Percentiles rank a stretch among this genome's conserved stretches.
phyloP scores from a whole-genome alignment of 805 yeast species.

The Nematodospora valgi region DNA sequence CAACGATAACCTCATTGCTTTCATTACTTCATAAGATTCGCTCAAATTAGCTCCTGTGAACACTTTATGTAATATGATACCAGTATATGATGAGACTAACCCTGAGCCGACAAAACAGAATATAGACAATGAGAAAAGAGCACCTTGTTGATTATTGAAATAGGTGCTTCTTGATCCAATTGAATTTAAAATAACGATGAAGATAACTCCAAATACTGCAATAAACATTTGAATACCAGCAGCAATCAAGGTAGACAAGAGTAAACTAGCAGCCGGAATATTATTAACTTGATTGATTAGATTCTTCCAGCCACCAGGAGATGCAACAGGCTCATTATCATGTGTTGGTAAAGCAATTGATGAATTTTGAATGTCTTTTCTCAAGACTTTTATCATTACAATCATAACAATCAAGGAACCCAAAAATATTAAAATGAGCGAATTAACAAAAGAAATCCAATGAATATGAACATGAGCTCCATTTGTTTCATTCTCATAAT shows the following conservation, averaged over 20 bases:
- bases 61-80: constrained; percentile 59
- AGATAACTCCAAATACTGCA: constrained; percentile 58
- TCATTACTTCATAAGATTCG: constrained; percentile 13
- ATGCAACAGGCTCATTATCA: constrained; percentile 8
- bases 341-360: constrained; percentile 12
- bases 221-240: constrained; percentile 73
- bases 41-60: constrained; percentile 42
- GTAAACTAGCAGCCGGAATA: constrained; percentile 45
- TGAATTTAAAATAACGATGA: constrained; percentile 43
- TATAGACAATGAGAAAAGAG: constrained; percentile 59
- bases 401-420: constrained; percentile 63
- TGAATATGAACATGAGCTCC: constrained; percentile 52
- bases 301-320: constrained; percentile 45
- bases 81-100: constrained; percentile 68
- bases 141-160: constrained; percentile 65
- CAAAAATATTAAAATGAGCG: constrained; percentile 60
- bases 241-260: constrained; percentile 58
- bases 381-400: constrained; percentile 55
- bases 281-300: constrained; percentile 52
- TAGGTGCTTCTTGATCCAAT: constrained; percentile 48
- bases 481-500: constrained; percentile 52
- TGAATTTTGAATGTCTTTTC: constrained; percentile 9
- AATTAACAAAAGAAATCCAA: constrained; percentile 74
- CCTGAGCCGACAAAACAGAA: constrained; percentile 67
- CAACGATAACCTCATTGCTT: constrained; percentile 18